A percentile compares a stretch with the other conserved stretches of the same genome.
phyloP scores from a whole-genome alignment of 139 green algal genomes.

The Haematococcus sp. region DNA sequence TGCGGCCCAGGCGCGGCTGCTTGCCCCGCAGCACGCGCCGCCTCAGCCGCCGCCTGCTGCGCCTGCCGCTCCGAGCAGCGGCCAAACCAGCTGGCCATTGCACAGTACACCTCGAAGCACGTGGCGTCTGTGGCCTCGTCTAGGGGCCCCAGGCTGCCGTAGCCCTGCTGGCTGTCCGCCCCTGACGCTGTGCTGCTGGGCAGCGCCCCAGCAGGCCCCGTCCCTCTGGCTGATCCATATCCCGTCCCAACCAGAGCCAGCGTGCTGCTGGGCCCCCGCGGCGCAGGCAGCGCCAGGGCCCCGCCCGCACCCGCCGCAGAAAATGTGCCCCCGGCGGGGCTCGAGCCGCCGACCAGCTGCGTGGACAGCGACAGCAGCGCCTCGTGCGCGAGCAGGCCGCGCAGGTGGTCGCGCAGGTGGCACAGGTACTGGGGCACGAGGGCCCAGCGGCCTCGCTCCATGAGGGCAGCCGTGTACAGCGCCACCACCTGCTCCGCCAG shows the following conservation, averaged over 20 bases:
- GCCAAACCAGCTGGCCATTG: slow-evolving; percentile 19
- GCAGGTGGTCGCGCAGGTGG: slow-evolving; percentile 38
- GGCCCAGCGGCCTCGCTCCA: slow-evolving; percentile 23
- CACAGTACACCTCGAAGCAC: slow-evolving; percentile 12
- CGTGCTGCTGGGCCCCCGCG: too few species aligned
- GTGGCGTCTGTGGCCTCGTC: neutral
- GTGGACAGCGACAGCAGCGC: slow-evolving; percentile 13
- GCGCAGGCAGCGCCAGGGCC: too few species aligned
- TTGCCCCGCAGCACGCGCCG: neutral
- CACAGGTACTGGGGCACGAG: slow-evolving; percentile 55
- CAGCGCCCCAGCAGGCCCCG: too few species aligned
- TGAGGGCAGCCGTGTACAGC: slow-evolving; percentile 22
- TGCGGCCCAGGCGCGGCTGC: neutral
- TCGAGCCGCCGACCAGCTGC: neutral
- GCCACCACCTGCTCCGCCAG: slow-evolving; percentile 20
- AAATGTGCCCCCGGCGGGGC: too few species aligned
- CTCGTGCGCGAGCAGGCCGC: slow-evolving; percentile 23
- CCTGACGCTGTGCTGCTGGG: too few species aligned
- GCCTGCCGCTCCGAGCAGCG: slow-evolving; percentile 19
- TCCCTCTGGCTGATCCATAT: too few species aligned
- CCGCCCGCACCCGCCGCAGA: too few species aligned
- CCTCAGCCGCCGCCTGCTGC: neutral
- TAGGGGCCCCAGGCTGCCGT: neutral
- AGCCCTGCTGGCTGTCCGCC: too few species aligned
- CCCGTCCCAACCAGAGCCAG: too few species aligned